Base-by-base conservation (phyloP, 164 flowering plant species). In the Berberis vulgaris region DNA sequence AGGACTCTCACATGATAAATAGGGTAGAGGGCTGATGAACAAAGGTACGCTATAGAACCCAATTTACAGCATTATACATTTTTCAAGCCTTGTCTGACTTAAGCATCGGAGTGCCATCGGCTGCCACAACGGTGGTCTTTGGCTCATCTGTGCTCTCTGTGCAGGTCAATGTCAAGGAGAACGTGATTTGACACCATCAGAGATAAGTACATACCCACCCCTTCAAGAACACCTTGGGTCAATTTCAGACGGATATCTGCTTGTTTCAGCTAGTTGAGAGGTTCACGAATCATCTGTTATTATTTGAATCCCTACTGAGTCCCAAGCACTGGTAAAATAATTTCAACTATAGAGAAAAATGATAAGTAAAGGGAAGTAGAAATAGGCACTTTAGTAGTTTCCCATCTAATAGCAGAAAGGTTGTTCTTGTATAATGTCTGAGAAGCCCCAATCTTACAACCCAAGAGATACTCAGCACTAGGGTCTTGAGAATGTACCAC, bases 161-260 rank as follows among this genome's bases (percentile, higher is more conserved):
- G 26, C 26, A 26, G 26, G 26, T 26, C 26, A 26, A 26, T 26
- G 26, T 26, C 26, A 26, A 26, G 26, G 26, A 26, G 26, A 26
- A 26, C 26, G 26, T 26, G 26, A 26, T 26, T 26, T 26, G 26
- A 26, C 26, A 26, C 26, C 26, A 26, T 26, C 26, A 26, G 49
- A 62, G 60, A 59, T 59, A 61, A 60, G 73, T 62, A 84, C 89
- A 43, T 83, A 86, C 97, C 90, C 74, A 88, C 97, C 98, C 90
- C 95, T 86, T 86, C 87, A 43, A 93, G 92, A 74, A 88, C 81
- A 66, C 97, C 98, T 78, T 90, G 94, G 12, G 88, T 83, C 80
- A 87, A 60, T 77, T 93, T 88, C 70, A 86, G 81, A 44, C 70
- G 88, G 7, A 86, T 79, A 82, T 93, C 98, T 8, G 96, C 97